Evolutionary conservation across 2,329 filamentous ascomycete genomes (phyloP), one percentile per base, ranked within the genome.

Genomic region (Dactylonectria estremocensis): DNA sequence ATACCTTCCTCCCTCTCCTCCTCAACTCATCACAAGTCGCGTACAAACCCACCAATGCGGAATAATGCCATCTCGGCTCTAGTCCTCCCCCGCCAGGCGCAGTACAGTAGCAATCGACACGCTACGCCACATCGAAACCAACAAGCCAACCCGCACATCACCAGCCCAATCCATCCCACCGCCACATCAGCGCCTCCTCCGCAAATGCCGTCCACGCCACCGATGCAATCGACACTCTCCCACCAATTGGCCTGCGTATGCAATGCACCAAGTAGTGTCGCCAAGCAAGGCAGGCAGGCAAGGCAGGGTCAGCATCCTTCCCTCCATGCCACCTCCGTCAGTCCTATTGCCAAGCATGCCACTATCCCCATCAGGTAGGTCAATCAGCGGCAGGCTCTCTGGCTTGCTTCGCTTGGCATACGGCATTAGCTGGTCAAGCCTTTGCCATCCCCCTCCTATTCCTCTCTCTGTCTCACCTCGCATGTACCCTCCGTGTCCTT

Each of bases 201-300:
- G 40, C 40, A 43, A 13, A 40, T 24, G 45, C 48, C 46, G 46
- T 20, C 57, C 50, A 60, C 58, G 58, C 58, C 58, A 53, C 58
- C 58, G 55, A 58, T 48, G 55, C 43, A 31, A 58, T 58, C 49
- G 35, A 61, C 7, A 18, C 18, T 8, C 31, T 10, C 40, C n/a
- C 46, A n/a, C 28, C 28, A 40, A 43, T 5, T 8, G n/a, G 16
- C 40, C 14, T n/a, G 14, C 40, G 40, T 43, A 24, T 5, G 11
- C 13, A 20, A n/a, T 16, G 20, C 10, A 6, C 20, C 37, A 9
- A 35, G 35, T 28, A 8, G 14, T 5, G 14, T 6, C 8, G 40
- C 40, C 40, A 43, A 43, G 40, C 6, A 43, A 43, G 16, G 5
- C 40, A 43, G 40, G 40, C 14, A n/a, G 35, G 40, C 14, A n/a